Evolutionary conservation across 352 stramenopile genomes (phyloP).

Genomic region (Phytophthora citricola): DNA sequence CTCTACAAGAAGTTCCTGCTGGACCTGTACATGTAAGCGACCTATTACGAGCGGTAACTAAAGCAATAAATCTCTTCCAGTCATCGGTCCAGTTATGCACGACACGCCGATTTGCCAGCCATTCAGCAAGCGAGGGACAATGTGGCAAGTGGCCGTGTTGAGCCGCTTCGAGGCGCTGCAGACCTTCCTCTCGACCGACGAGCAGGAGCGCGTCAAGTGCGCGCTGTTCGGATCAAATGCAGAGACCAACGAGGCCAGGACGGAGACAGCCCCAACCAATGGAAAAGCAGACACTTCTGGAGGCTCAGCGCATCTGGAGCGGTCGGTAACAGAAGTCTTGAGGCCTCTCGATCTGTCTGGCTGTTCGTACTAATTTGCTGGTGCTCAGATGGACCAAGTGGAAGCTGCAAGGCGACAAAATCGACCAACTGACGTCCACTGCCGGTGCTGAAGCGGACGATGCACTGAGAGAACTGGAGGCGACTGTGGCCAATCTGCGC

Average conservation of each 20-base stretch:
- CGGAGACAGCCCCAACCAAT: not conserved
- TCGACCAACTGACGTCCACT: constrained; percentile 55
- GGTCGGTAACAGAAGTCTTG: constrained; percentile 21
- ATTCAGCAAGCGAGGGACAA: constrained; percentile 18
- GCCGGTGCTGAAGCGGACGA: constrained; percentile 15
- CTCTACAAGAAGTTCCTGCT: constrained; percentile 99
- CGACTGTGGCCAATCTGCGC: constrained; percentile 38
- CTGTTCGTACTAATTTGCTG: constrained; percentile 4
- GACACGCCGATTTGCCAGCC: constrained; percentile 17
- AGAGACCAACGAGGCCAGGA: not conserved
- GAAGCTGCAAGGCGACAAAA: constrained; percentile 65
- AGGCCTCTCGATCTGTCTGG: not conserved
- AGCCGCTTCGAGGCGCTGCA: constrained; percentile 50
- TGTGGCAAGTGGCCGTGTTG: constrained; percentile 50
- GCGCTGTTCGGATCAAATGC: constrained; percentile 32
- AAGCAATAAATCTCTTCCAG: not conserved
- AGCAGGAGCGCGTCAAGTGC: constrained; percentile 33
- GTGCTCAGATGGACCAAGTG: constrained; percentile 64
- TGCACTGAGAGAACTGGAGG: constrained; percentile 29
- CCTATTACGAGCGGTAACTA: not conserved
- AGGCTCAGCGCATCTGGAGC: constrained; percentile 54
- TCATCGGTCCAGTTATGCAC: constrained; percentile 16
- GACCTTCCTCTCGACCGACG: constrained; percentile 36
- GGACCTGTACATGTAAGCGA: constrained; percentile 87
- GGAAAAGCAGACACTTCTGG: constrained; percentile 6